Evolutionary conservation across 257 asterid genomes (phyloP).

Genomic region (Ophiorrhiza pumila): DNA sequence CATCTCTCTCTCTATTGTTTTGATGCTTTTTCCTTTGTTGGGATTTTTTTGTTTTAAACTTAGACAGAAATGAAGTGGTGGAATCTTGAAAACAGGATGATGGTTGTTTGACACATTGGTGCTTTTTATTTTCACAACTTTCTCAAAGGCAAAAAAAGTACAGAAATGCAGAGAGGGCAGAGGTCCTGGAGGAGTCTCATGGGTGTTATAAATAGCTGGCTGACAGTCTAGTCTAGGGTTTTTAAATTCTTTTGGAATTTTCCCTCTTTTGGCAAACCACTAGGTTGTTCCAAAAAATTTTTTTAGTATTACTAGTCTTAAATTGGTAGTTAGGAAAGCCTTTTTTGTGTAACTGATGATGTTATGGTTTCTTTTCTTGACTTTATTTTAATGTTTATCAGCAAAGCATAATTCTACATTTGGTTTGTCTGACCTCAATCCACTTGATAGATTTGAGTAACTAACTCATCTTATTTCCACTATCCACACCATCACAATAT

Average conservation of each 20-base stretch:
- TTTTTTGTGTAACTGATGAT: slow-evolving; percentile 13
- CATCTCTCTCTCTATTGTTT: slow-evolving; percentile 38
- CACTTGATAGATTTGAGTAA: slow-evolving; percentile 9
- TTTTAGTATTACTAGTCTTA: slow-evolving; percentile 17
- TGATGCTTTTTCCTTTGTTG: slow-evolving; percentile 7
- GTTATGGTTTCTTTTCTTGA: not conserved
- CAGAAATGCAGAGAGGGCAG: slow-evolving; percentile 72
- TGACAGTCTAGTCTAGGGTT: slow-evolving; percentile 42
- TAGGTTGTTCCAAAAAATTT: slow-evolving; percentile 28
- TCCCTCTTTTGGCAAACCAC: slow-evolving; percentile 56
- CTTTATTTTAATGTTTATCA: slow-evolving; percentile 1
- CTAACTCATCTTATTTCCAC: not conserved
- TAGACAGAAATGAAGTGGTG: slow-evolving; percentile 27
- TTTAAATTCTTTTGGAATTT: slow-evolving; percentile 47
- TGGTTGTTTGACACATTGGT: slow-evolving; percentile 31
- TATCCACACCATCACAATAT: not conserved
- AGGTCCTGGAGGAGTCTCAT: slow-evolving; percentile 46
- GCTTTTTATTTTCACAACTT: slow-evolving; percentile 36
- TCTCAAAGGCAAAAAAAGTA: slow-evolving; percentile 53
- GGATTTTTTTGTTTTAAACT: slow-evolving; percentile 3
- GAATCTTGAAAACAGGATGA: slow-evolving; percentile 29
- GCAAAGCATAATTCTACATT: not conserved
- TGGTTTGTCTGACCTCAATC: slow-evolving; percentile 10
- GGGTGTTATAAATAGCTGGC: slow-evolving; percentile 82
- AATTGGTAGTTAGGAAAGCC: slow-evolving; percentile 24